phyloP scores from a whole-genome alignment of 2,329 filamentous ascomycete genomes.

The Pseudogymnoascus pannorum region DNA sequence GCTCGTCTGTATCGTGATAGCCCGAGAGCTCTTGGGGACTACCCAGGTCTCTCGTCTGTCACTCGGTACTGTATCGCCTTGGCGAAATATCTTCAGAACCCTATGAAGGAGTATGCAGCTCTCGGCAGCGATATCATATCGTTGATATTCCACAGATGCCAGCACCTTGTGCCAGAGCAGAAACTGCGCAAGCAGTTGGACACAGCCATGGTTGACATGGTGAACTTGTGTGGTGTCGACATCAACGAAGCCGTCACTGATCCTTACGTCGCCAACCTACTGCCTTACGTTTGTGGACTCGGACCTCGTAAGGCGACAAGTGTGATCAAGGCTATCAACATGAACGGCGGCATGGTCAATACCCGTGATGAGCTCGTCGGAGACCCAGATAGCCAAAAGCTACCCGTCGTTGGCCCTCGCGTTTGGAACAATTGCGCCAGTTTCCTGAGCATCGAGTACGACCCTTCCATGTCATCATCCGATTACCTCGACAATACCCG shows the following conservation, averaged over 20 bases:
- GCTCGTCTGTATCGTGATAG: conserved; percentile 95
- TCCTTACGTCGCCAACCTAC: conserved; percentile 72
- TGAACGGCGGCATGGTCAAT: conserved; percentile 78
- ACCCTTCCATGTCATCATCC: conserved; percentile 69
- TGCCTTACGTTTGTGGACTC: conserved; percentile 86
- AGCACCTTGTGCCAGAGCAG: conserved; percentile 80
- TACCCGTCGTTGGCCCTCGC: conserved; percentile 75
- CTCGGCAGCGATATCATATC: conserved; percentile 83
- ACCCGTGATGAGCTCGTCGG: conserved; percentile 84
- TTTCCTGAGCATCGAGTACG: conserved; percentile 86
- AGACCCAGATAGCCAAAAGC: conserved; percentile 69
- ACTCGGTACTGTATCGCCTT: conserved; percentile 85
- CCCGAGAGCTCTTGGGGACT: conserved; percentile 67
- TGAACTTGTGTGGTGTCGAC: conserved; percentile 92
- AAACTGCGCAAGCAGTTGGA: conserved; percentile 82
- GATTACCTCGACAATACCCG: conserved; percentile 95
- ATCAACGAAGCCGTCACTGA: conserved; percentile 87
- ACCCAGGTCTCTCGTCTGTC: conserved; percentile 70
- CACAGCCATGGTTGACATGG: conserved; percentile 97
- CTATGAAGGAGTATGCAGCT: conserved; percentile 92
- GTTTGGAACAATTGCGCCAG: conserved; percentile 97
- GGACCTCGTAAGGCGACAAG: conserved; percentile 85
- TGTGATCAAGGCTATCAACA: conserved; percentile 81
- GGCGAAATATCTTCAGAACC: conserved; percentile 88
- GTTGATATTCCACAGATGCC: conserved; percentile 80